Evolutionary conservation across 73 alveolate genomes (phyloP).

Genomic region (Stentor coeruleus): DNA sequence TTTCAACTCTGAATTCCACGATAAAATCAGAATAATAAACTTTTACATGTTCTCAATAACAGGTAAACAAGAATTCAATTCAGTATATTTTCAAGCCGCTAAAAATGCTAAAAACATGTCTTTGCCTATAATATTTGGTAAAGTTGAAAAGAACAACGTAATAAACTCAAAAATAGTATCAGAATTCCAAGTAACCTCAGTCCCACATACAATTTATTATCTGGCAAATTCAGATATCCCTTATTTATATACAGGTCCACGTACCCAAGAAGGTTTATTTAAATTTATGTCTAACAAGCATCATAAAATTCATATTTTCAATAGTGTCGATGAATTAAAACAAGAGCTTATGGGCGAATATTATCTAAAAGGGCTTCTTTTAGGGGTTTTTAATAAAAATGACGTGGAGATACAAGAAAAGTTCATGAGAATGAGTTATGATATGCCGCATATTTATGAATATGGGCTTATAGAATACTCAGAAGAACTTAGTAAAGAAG

Average conservation of each 20-base stretch:
- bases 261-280: neutral
- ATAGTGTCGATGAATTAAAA: too few species aligned
- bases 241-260: neutral
- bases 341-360: neutral
- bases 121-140: neutral
- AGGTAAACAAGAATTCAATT: neutral
- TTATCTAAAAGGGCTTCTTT: neutral
- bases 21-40: neutral
- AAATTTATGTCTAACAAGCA: neutral
- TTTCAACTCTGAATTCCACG: too few species aligned
- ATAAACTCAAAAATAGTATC: neutral
- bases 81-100: neutral
- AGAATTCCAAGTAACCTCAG: neutral
- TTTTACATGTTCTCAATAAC: neutral
- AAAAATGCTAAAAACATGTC: neutral
- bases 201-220: neutral
- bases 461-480: neutral
- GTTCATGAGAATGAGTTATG: neutral
- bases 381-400: neutral
- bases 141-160: neutral
- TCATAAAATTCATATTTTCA: neutral
- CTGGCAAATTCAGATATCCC: neutral
- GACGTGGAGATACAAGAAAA: neutral
- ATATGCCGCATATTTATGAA: neutral
- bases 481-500: neutral